A percentile compares a stretch with the other conserved stretches of the same genome.
phyloP scores from a whole-genome alignment of 164 flowering plant genomes.

The Vitis rupestris region DNA sequence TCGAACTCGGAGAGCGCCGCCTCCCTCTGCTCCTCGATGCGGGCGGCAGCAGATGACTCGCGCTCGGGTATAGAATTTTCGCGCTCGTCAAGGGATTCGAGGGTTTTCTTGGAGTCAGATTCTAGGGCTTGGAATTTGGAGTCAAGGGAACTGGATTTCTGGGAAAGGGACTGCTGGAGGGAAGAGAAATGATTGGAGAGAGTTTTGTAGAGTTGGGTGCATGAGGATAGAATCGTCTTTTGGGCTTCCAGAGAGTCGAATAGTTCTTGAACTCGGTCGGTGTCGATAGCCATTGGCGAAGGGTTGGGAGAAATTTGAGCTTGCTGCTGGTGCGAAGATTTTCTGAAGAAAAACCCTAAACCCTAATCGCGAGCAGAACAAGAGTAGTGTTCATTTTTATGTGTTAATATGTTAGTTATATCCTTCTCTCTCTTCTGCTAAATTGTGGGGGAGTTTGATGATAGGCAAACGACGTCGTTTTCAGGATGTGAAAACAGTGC shows the following conservation, averaged over 20 bases:
- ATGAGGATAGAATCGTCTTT: slow-evolving; percentile 31
- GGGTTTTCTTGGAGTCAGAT: slow-evolving; percentile 31
- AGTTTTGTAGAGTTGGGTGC: slow-evolving; percentile 43
- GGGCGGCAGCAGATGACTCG: slow-evolving; percentile 36
- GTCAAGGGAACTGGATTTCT: slow-evolving; percentile 37
- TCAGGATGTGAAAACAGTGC: too few relatives aligned
- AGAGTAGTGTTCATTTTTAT: not conserved
- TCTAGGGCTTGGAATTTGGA: slow-evolving; percentile 41
- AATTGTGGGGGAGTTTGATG: too few relatives aligned
- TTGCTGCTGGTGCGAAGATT: too few relatives aligned
- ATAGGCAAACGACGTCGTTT: too few relatives aligned
- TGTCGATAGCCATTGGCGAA: slow-evolving; percentile 27
- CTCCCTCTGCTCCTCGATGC: slow-evolving; percentile 29
- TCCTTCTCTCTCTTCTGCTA: not conserved
- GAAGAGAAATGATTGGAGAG: slow-evolving; percentile 44
- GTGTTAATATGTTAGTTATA: too few relatives aligned
- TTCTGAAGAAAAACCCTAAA: slow-evolving; percentile 1
- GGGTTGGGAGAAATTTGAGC: not conserved
- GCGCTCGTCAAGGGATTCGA: slow-evolving; percentile 31
- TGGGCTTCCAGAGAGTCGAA: slow-evolving; percentile 39
- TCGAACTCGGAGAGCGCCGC: slow-evolving; percentile 36
- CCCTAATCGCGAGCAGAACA: not conserved
- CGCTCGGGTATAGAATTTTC: slow-evolving; percentile 50
- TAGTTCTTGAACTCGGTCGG: slow-evolving; percentile 26
- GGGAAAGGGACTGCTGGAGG: slow-evolving; percentile 30